Base-by-base conservation (phyloP, 192 early-diverging fungal species). In the Cetraspora pellucida region DNA sequence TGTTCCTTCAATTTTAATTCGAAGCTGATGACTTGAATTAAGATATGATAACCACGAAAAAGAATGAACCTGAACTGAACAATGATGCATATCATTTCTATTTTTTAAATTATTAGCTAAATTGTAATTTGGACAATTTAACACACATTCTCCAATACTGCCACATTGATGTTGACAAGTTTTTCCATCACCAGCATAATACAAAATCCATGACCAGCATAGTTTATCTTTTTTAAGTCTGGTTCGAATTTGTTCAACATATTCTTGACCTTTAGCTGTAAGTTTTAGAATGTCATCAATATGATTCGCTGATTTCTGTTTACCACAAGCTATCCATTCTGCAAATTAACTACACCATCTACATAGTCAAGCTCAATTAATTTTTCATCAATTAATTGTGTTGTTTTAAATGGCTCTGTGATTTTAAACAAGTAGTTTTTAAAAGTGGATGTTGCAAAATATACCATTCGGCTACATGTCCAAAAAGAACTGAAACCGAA, bases 151-250 rank as follows among this genome's bases (percentile, higher is more conserved):
- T 23, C 65, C 37, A 45, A 45, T 67, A 8, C 65, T 37, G 8
- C 65, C 37, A 45, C 65, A 67, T 47, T 44, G 46, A 21, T 30
- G 28, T 47, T 68, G 66, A 11, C 67, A 46, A 50, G 23, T 14
- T n/a, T 50, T 50, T 27, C 45, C 43, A 67, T 44, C 64, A 6
- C 45, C 65, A 17, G 19, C 28, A 37, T n/a, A 4, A 28, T 13
- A 45, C 31, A 68, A 47, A 49, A 68, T 50, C 66, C 66, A 68
- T 19, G 13, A 65, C 63, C 63, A 68, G 47, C 66, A 68, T 44
- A 68, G 45, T 46, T 68, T 68, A 68, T 67, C 65, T 25, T 68
- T 68, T 68, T 68, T 50, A 30, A 45, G 5, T 2, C 43, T 27
- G 13, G 25, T 47, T 21, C 25, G 37, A 45, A 68, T 68, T 27